These are phyloP conservation scores for Cyberlindnera veronae DNA, from an alignment of 805 yeast species.

Conservation along the genomic window DNA sequence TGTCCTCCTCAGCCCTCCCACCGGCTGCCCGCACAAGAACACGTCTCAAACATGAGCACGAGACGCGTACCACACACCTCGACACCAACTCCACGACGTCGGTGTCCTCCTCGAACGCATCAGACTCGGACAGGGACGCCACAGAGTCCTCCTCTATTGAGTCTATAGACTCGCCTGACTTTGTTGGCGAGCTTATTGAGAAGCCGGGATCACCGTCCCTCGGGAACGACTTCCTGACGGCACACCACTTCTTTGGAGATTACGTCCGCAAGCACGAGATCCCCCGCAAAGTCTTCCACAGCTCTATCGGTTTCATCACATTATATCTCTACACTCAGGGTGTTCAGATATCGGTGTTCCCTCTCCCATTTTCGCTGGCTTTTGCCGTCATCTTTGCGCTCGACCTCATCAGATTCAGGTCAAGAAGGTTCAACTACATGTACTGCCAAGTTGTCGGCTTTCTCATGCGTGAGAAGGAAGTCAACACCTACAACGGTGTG, in stretches of 20 bases:
- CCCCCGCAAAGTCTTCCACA: conserved; percentile 84
- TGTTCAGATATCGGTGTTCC: conserved; percentile 50
- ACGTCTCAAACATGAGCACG: conserved; percentile 13
- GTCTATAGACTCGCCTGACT: conserved; percentile 15
- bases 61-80: conserved; percentile 6
- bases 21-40: conserved; percentile 13
- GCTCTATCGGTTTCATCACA: conserved; percentile 83
- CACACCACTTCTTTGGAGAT: conserved; percentile 43
- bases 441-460: conserved; percentile 73
- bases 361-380: conserved; percentile 52
- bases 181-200: conserved; percentile 9
- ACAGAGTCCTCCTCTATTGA: conserved; percentile 5
- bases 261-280: conserved; percentile 79
- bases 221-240: conserved; percentile 29
- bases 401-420: conserved; percentile 66
- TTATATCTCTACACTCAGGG: conserved; percentile 68
- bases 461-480: conserved; percentile 81
- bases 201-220: conserved; percentile 15
- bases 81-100: conserved; percentile 12
- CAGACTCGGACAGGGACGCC: conserved; percentile 9
- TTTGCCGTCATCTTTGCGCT: conserved; percentile 54
- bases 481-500: conserved; percentile 73
- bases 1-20: conserved; percentile 12
- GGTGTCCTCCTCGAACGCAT: conserved; percentile 6
- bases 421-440: conserved; percentile 56